Conservation (phyloP, 345 rosid genomes). For the Syzygium aromaticum region DNA sequence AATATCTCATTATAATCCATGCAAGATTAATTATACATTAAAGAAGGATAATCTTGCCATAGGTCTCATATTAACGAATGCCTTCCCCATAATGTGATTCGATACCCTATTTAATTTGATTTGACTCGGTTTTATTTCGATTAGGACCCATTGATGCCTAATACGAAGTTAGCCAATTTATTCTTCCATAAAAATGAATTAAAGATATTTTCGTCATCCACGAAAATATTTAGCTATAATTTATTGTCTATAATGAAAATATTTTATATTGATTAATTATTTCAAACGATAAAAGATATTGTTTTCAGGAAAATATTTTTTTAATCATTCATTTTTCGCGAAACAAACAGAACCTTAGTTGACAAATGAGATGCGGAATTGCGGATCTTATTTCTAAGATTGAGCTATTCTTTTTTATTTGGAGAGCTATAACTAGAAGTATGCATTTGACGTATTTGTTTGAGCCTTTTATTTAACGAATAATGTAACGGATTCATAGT, state of each 20-base stretch:
- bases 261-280: not conserved
- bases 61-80: not conserved
- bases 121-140: not conserved
- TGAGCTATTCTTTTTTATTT: not conserved
- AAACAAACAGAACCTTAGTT: not conserved
- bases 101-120: not conserved
- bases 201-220: not conserved
- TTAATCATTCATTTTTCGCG: not conserved
- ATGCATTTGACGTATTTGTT: not conserved
- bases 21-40: not conserved
- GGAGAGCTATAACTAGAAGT: not conserved
- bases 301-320: not conserved
- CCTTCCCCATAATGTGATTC: not conserved
- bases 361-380: not conserved
- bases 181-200: not conserved
- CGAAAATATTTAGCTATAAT: not conserved
- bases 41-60: not conserved
- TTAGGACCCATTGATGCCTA: not conserved
- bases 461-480: not conserved
- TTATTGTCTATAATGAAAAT: not conserved
- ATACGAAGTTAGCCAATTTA: not conserved
- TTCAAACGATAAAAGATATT: accelerated
- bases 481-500: not conserved
- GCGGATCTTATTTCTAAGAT: not conserved
- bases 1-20: not conserved